Evolutionary conservation across 2,329 filamentous ascomycete species (phyloP).

Genomic region (Pseudogymnoascus sp.): DNA sequence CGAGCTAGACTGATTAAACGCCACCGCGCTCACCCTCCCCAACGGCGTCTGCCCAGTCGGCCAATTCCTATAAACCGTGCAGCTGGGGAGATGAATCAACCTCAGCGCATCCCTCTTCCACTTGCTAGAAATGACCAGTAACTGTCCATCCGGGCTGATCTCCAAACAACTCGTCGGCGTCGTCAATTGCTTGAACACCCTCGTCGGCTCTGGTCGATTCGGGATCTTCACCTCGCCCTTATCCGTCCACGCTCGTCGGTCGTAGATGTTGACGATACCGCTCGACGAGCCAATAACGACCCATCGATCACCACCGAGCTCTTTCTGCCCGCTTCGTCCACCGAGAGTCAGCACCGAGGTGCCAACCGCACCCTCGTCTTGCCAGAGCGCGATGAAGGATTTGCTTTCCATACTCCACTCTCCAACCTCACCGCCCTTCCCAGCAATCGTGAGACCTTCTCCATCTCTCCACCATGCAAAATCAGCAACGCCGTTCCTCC

Average conservation of each 20-base stretch:
- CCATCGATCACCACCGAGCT: constrained; percentile 76
- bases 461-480: constrained; percentile 90
- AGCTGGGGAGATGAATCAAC: constrained; percentile 82
- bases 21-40: constrained; percentile 70
- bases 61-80: constrained; percentile 95
- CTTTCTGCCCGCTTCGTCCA: constrained; percentile 52
- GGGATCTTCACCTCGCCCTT: constrained; percentile 46
- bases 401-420: constrained; percentile 71
- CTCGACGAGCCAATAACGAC: constrained; percentile 78
- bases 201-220: constrained; percentile 62
- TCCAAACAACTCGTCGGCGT: constrained; percentile 73
- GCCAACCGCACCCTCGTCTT: constrained; percentile 81
- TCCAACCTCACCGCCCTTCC: constrained; percentile 80
- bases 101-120: constrained; percentile 85
- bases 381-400: constrained; percentile 74
- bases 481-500: constrained; percentile 75
- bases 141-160: constrained; percentile 84
- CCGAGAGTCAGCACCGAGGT: constrained; percentile 78
- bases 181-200: constrained; percentile 76
- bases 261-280: constrained; percentile 90
- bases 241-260: constrained; percentile 48
- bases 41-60: constrained; percentile 84
- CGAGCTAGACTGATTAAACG: constrained; percentile 58
- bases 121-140: constrained; percentile 77
- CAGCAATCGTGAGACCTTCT: constrained; percentile 71